These are phyloP conservation scores for Colletotrichum orchidophilum DNA, from an alignment of 2,329 filamentous ascomycete species.

Conservation along the genomic window DNA sequence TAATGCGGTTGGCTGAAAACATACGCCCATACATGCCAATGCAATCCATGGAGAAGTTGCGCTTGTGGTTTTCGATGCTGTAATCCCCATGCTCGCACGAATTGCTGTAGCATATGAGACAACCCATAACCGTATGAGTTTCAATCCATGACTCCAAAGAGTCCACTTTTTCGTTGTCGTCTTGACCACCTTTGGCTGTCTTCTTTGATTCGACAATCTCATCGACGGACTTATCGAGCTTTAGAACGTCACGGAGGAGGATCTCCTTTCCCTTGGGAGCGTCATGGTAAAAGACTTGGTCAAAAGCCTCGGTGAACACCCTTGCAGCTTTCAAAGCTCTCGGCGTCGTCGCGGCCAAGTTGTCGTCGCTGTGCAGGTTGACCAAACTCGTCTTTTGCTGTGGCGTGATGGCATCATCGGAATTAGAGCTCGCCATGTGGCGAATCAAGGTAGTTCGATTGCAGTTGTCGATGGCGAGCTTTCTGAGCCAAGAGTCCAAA, in stretches of 20 bases:
- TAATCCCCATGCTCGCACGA: conserved; percentile 71
- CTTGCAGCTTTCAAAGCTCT: conserved; percentile 52
- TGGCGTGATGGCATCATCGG: conserved; percentile 59
- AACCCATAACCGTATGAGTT: conserved; percentile 65
- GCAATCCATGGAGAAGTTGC: conserved; percentile 61
- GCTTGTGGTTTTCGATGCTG: conserved; percentile 59
- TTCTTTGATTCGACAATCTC: conserved; percentile 63
- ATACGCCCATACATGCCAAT: conserved; percentile 34
- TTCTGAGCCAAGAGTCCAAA: conserved; percentile 62
- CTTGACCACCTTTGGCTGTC: conserved; percentile 56
- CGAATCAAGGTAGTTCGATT: conserved; percentile 62
- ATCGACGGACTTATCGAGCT: conserved; percentile 64
- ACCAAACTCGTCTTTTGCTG: conserved; percentile 64
- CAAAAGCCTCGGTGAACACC: conserved; percentile 66
- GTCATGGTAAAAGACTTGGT: conserved; percentile 59
- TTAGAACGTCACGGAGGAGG: conserved; percentile 60
- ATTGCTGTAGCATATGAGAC: conserved; percentile 67
- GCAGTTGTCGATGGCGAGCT: conserved; percentile 60
- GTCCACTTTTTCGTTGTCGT: conserved; percentile 44
- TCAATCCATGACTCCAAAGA: conserved; percentile 50
- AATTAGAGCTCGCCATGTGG: conserved; percentile 60
- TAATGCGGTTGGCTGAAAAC: conserved; percentile 28
- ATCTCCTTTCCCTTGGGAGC: conserved; percentile 48
- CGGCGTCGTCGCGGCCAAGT: conserved; percentile 49
- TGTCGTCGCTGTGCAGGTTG: conserved; percentile 55